phyloP scores from a whole-genome alignment of 1,284 basidiomycete genomes.

The Ceratorhiza oryzae-sativae region DNA sequence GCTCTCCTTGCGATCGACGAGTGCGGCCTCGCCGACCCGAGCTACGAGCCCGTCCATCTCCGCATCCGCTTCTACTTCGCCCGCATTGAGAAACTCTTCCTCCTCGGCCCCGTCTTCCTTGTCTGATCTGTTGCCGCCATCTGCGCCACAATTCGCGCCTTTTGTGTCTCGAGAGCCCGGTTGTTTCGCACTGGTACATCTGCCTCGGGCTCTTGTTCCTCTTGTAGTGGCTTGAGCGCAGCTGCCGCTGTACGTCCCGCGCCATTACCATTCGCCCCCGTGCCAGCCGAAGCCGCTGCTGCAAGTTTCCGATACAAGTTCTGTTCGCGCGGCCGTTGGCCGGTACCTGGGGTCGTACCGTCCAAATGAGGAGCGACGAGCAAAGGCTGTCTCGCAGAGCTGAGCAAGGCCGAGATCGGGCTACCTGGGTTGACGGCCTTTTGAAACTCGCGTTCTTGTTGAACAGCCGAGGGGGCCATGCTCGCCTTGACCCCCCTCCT shows the following conservation, averaged over 20 bases:
- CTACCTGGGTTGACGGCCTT: conserved; percentile 93
- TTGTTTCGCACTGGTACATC: conserved; percentile 45
- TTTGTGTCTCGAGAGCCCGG: conserved; percentile 80
- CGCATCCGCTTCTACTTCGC: conserved; percentile 40
- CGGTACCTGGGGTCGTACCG: conserved; percentile 40
- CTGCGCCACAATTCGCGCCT: conserved; percentile 87
- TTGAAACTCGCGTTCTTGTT: conserved; percentile 95
- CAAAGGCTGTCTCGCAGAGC: conserved; percentile 86
- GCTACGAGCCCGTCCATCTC: conserved; percentile 40
- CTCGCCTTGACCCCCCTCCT: conserved; percentile 36
- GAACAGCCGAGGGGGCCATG: conserved; percentile 49
- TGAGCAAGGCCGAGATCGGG: conserved; percentile 91
- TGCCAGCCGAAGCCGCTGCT: conserved; percentile 49
- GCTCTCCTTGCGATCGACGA: not conserved
- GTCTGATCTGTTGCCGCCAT: conserved; percentile 69
- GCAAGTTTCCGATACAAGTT: conserved; percentile 64
- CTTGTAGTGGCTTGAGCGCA: conserved; percentile 51
- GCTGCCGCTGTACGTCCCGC: not conserved
- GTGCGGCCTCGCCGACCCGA: conserved; percentile 18
- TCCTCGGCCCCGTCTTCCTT: conserved; percentile 40
- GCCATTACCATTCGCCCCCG: conserved; percentile 32
- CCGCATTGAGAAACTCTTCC: conserved; percentile 36
- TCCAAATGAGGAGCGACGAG: conserved; percentile 62
- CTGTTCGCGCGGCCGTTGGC: conserved; percentile 55
- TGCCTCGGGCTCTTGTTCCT: conserved; percentile 59